Evolutionary conservation across 192 early-diverging fungal species (phyloP), one percentile per base, ranked within the genome.

Genomic region (Dispira simplex): DNA sequence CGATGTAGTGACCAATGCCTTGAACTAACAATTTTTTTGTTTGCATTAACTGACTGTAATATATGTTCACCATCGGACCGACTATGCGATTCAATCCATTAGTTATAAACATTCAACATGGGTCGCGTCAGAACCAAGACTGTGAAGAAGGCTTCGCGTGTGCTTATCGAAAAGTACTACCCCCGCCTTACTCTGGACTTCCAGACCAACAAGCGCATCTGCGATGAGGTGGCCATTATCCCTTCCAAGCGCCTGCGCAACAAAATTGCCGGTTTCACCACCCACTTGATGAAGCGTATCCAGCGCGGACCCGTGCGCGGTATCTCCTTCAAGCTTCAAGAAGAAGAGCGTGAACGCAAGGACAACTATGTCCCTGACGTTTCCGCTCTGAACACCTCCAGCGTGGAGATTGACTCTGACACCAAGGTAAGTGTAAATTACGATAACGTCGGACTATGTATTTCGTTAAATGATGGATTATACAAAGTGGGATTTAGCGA

Each of bases 91-190:
- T 44, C 25, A 26, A 21, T 21, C 1, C 5, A 3, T 21, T 44
- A 39, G 16, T 21, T 18, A 60, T 26, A 60, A 39, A 21, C 16
- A 65, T 58, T 21, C 39, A 66, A 69, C 63, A 80, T 64, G 91
- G 93, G 93, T 88, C 91, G 93, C 78, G 92, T 98, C 74, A 75
- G 96, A 71, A 99, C 96, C 68, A 99, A 99, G 88, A 99, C 97
- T 76, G 93, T 97, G 77, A 99, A 99, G 90, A 97, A 92, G 88
- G 97, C 95, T 72, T 95, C 97, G 73, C 86, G 94, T 74, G 92
- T 97, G 77, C 83, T 99, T 76, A 99, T 99, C 77, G 97, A 99
- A 83, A 99, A 99, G 88, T 99, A 99, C 89, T 99, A 99, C 81
- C 95, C 97, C 64, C 81, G 92, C 72, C 89, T 99, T 66, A 97